Percentiles rank a stretch among this genome's conserved stretches.
Evolutionary conservation across 176 grass and related monocot species (phyloP).

Genomic region (Triticum timopheevii): DNA sequence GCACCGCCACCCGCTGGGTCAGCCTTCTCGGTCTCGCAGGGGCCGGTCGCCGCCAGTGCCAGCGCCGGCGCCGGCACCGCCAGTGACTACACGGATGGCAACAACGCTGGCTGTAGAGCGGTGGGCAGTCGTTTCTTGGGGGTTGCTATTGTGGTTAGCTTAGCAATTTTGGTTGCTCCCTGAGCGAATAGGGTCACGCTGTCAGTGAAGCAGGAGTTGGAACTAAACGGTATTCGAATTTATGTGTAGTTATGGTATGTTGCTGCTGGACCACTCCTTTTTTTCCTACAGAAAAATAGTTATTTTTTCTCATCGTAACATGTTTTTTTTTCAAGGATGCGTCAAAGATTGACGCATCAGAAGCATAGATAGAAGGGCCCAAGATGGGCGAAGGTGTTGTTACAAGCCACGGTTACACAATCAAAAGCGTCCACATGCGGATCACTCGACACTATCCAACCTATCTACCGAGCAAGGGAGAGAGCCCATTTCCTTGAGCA

Average conservation of each 20-base stretch:
- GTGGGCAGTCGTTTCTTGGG: background rate
- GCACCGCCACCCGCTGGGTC: constrained; percentile 32
- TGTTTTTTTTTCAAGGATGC: too few species aligned
- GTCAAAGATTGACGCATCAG: too few species aligned
- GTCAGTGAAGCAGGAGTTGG: background rate
- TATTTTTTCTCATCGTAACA: too few species aligned
- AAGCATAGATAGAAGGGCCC: too few species aligned
- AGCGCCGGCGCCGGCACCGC: background rate
- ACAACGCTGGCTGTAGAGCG: background rate
- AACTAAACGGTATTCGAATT: background rate
- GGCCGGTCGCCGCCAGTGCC: background rate
- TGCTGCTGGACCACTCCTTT: too few species aligned
- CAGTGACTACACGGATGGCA: constrained; percentile 1
- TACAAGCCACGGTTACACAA: too few species aligned
- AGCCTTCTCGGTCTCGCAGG: constrained; percentile 16
- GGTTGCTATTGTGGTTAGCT: background rate
- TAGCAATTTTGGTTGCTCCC: background rate
- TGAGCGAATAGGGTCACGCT: background rate
- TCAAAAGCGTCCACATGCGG: too few species aligned
- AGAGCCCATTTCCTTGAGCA: too few species aligned
- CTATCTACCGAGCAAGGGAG: too few species aligned
- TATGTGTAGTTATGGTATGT: background rate
- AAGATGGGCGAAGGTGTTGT: too few species aligned
- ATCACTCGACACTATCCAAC: too few species aligned
- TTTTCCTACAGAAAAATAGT: too few species aligned